Base-by-base conservation (phyloP, 2,329 filamentous ascomycete species). In the Aspergillus brasiliensis region DNA sequence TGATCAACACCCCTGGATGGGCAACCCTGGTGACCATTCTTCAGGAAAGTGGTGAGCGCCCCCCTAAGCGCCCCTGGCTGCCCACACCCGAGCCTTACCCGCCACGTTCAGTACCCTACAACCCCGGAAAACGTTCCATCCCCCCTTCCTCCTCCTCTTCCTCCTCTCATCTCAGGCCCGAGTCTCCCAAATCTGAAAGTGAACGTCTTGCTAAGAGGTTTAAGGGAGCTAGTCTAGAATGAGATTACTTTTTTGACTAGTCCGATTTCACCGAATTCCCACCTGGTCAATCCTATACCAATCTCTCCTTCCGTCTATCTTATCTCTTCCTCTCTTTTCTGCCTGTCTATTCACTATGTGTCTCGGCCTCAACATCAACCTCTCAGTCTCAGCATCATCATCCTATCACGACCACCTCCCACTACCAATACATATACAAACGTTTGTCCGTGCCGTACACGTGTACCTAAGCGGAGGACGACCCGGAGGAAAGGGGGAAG, bases 11-110 rank as follows among this genome's bases (percentile, higher is more conserved):
- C 69, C 85, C 89, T 73, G 95, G 95, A 72, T 99, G 95, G 95
- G 91, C 93, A 77, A 98, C 92, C 61, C 84, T 99, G 73, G 85
- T 94, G 79, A 89, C 91, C 77, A 96, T 99, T 76, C 86, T 98
- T 81, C 88, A 95, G 88, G 91, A 92, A 87, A 92, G 91, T 85
- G 92, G 93, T 96, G 93, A 97, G 91, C 89, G 89, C 87, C 87
- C 89, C 86, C 88, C 88, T 78, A 96, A 95, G 84, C 90, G 83
- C 76, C 71, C 75, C 69, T 74, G 79, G 76, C 73, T 73, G 62
- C 68, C 66, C 64, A 73, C 75, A 64, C 76, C 78, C 72, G 77
- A 79, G 70, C 63, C 69, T 69, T 42, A 55, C 38, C 52, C 40
- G 38, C 61, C 68, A 67, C 65, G 65, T 63, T 68, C 68, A 67